Evolutionary conservation across 495 filamentous ascomycete species (phyloP).

Genomic region (Lasiosphaeria ovina): DNA sequence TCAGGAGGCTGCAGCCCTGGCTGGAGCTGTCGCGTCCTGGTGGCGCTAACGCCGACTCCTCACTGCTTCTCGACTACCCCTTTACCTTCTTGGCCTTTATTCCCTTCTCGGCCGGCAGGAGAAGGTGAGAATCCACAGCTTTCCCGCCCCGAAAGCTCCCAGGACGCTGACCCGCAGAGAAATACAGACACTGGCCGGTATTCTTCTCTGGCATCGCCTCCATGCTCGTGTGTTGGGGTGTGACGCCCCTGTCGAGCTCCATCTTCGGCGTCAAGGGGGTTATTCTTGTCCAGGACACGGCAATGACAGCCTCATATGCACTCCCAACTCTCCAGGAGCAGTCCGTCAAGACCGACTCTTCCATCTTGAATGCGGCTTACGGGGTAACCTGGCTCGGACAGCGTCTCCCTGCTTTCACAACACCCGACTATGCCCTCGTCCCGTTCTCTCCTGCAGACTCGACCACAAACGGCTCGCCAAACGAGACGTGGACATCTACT

Average conservation of each 20-base stretch:
- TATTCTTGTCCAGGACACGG: neutral
- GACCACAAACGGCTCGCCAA: slow-evolving; percentile 15
- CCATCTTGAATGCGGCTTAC: slow-evolving; percentile 38
- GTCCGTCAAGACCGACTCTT: slow-evolving; percentile 32
- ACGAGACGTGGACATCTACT: slow-evolving; percentile 30
- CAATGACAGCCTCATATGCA: neutral
- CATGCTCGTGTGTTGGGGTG: neutral
- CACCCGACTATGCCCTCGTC: slow-evolving; percentile 10
- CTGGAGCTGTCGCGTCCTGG: slow-evolving; percentile 42
- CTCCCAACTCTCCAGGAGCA: slow-evolving; percentile 24
- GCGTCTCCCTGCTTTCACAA: slow-evolving; percentile 39
- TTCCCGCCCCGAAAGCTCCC: neutral
- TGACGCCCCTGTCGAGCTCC: neutral
- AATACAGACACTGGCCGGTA: slow-evolving; percentile 2
- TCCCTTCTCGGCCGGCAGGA: slow-evolving; percentile 40
- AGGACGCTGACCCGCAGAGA: neutral
- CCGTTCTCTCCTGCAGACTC: neutral
- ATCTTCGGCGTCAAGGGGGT: neutral
- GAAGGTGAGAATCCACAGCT: slow-evolving; percentile 25
- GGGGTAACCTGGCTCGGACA: slow-evolving; percentile 38
- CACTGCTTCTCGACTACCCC: slow-evolving; percentile 48
- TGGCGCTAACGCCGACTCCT: slow-evolving; percentile 39
- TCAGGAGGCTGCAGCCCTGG: slow-evolving; percentile 48
- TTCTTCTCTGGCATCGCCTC: neutral
- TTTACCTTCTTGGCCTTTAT: slow-evolving; percentile 48